Evolutionary conservation across 768 basidiomycete genomes (phyloP), one percentile per base, ranked within the genome.

Genomic region (Naganishia antarctica): DNA sequence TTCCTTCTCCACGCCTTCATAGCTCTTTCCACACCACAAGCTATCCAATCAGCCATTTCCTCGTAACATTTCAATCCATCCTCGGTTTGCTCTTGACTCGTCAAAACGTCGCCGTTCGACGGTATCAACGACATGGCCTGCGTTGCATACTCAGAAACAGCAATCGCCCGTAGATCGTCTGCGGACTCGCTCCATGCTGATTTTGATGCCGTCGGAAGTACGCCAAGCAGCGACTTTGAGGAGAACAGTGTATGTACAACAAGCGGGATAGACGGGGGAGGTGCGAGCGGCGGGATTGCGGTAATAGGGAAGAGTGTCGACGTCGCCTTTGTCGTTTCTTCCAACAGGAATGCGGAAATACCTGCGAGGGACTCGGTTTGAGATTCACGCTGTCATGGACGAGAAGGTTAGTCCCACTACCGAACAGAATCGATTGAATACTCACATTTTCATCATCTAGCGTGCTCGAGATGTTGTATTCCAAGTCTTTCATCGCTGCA

Each of bases 61-160:
- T 73, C 72, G 31, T 70, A 76, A 0, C 73, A 73, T n/a, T 71
- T 69, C 15, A 74, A 64, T 48, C 64, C 44, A 28, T 61, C 53
- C 63, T 71, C 72, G 23, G 66, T 69, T 12, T 63, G 40, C n/a
- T 48, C 61, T 18, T 63, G 40, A 31, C 62, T 51, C 23, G 41
- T 41, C n/a, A 53, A 15, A 13, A 51, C 29, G 41, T 57, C 43
- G 29, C 46, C 60, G 44, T 45, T 41, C 6, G 37, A 34, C n/a
- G 44, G 47, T 8, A 63, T 57, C 25, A 63, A 59, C 23, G 46
- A 51, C n/a, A 44, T 37, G 21, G 43, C 41, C 40, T 63, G 53
- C 18, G 23, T 29, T 9, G 76, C 76, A 50, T 77, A 77, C 40
- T 73, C 76, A 6, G 70, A 70, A 9, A 77, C 73, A 8, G 74